phyloP scores from a whole-genome alignment of 1,139 yeast genomes.

The Suhomyces atakaporum region DNA sequence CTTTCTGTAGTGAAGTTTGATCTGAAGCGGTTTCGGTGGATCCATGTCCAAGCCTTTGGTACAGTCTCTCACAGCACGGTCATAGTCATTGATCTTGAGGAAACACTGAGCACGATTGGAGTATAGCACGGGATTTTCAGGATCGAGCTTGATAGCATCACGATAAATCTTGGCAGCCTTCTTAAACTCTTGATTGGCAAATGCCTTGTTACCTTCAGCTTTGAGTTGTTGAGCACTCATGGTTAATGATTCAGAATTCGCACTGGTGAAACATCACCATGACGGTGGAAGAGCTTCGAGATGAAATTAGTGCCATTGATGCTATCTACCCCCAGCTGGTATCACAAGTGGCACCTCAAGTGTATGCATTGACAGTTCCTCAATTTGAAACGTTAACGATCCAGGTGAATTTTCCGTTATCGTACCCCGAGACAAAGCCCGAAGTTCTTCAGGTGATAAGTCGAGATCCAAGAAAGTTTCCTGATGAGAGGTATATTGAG shows the following conservation, averaged over 20 bases:
- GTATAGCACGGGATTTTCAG: slow-evolving; percentile 61
- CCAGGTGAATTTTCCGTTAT: slow-evolving; percentile 66
- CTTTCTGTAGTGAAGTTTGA: slow-evolving; percentile 61
- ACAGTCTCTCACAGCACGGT: slow-evolving; percentile 63
- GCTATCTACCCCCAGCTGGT: slow-evolving; percentile 80
- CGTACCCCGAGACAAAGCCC: slow-evolving; percentile 70
- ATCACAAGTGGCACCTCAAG: slow-evolving; percentile 31
- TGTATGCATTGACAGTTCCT: slow-evolving; percentile 62
- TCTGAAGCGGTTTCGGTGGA: slow-evolving; percentile 31
- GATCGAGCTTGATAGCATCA: slow-evolving; percentile 61
- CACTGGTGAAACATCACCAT: too few species aligned
- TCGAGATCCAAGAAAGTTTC: slow-evolving; percentile 30
- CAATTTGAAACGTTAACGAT: slow-evolving; percentile 58
- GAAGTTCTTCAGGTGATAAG: slow-evolving; percentile 53
- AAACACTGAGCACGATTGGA: slow-evolving; percentile 81
- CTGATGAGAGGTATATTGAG: slow-evolving; percentile 48
- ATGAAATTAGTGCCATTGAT: slow-evolving; percentile 80
- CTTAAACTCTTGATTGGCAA: slow-evolving; percentile 51
- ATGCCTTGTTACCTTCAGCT: slow-evolving; percentile 67
- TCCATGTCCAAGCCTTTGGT: slow-evolving; percentile 52
- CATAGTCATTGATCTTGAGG: slow-evolving; percentile 55
- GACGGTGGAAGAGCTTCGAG: slow-evolving; percentile 62
- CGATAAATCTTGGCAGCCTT: slow-evolving; percentile 66
- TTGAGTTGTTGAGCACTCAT: slow-evolving; percentile 34
- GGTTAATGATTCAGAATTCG: not conserved